Evolutionary conservation across 495 filamentous ascomycete genomes (phyloP), one percentile per base, ranked within the genome.

Genomic region (Darksidea phi): DNA sequence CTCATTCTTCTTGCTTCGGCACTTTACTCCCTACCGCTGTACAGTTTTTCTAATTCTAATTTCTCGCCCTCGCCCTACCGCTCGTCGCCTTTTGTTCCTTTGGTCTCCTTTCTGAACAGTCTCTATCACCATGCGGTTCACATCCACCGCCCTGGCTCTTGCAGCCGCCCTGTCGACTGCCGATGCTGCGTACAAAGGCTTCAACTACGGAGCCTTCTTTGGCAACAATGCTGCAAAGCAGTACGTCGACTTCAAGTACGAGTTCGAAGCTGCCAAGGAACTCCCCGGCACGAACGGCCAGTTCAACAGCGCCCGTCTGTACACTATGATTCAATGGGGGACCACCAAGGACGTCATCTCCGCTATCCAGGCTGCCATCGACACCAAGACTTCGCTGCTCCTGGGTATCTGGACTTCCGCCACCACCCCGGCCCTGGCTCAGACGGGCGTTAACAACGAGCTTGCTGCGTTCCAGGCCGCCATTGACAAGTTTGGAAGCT

Each of bases 331-430:
- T 58, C 82, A 85, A 73, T 77, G 68, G 51, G 77, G 77, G 51
- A 80, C 87, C 25, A 76, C 82, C 55, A 85, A 82, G 72, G 74
- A 76, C 37, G 79, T 80, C 55, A 85, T 88, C 66, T 72, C 75
- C 12, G 86, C 86, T 67, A 92, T 96, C 67, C 88, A 87, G 46
- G 89, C 86, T 36, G 91, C 91, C 69, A 88, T 95, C 70, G 79
- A 78, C 54, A 83, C 85, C 53, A 77, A 88, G 57, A 91, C 87
- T 0, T 73, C 80, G 17, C 81, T 95, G 10, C 83, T 95, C 5
- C 83, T 95, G 20, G 88, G 88, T 64, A 72, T 95, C 36, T 95
- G 88, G 89, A 80, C 81, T 13, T 91, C 88, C 2, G 86, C 80
- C 36, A 32, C 28, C 28, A 32, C 28, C 10, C 3, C 28, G 28